Percentiles rank a stretch among this genome's conserved stretches.
Evolutionary conservation across 768 basidiomycete species (phyloP).

Genomic region (Candolleomyces eurysporus): DNA sequence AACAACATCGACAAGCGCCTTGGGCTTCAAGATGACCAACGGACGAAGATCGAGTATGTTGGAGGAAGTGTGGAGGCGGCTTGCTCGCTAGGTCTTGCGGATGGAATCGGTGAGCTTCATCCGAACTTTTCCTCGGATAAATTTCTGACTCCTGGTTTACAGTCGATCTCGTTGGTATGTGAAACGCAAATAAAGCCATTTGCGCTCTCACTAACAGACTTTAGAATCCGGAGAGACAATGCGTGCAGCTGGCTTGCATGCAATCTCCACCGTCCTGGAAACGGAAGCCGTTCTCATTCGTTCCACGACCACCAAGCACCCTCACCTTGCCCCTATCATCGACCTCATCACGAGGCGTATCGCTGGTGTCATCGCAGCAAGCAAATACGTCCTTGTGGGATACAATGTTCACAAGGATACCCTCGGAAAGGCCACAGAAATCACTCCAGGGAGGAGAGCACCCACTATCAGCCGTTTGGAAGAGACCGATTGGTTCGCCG

Average conservation of each 20-base stretch:
- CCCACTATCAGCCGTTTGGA: conserved; percentile 88
- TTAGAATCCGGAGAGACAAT: conserved; percentile 98
- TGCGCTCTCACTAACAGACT: not conserved
- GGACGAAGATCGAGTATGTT: conserved; percentile 90
- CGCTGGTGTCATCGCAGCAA: conserved; percentile 86
- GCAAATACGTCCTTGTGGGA: conserved; percentile 84
- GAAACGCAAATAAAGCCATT: not conserved
- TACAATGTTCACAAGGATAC: conserved; percentile 81
- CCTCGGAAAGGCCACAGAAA: conserved; percentile 55
- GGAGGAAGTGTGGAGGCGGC: conserved; percentile 99
- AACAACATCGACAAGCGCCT: conserved; percentile 54
- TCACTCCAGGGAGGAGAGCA: conserved; percentile 89
- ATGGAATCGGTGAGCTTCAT: conserved; percentile 76
- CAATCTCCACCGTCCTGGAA: conserved; percentile 85
- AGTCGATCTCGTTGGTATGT: conserved; percentile 95
- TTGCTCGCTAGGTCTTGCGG: conserved; percentile 92
- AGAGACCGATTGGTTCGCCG: conserved; percentile 83
- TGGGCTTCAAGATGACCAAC: conserved; percentile 48
- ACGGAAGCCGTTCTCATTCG: conserved; percentile 91
- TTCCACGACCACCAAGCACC: conserved; percentile 61
- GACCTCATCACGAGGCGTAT: conserved; percentile 82
- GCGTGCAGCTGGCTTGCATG: conserved; percentile 94
- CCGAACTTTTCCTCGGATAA: conserved; percentile 6
- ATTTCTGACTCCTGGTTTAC: conserved; percentile 3
- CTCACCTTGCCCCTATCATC: conserved; percentile 65